Conservation (phyloP, 2,329 filamentous ascomycete genomes). For the Daldinia sp. region DNA sequence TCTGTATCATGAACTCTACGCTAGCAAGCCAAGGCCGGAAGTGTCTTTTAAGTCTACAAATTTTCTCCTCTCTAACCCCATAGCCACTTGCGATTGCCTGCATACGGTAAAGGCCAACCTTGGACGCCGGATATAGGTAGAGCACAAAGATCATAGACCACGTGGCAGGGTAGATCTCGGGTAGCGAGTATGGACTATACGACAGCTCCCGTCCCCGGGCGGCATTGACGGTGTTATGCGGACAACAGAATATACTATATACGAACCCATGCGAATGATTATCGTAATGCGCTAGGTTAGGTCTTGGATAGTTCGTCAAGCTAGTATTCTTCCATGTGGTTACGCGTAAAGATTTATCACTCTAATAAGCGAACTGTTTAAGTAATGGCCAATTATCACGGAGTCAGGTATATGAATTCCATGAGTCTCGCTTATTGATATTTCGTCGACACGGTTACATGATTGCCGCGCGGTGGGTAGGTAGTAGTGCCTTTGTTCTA, state of each 20-base stretch:
- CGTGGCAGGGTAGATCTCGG: not conserved
- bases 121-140: not conserved
- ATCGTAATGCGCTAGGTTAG: no score
- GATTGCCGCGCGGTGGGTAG: no score
- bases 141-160: not conserved
- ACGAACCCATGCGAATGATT: not conserved
- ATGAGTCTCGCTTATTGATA: no score
- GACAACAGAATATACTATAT: not conserved
- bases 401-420: no score
- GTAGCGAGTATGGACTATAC: not conserved
- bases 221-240: not conserved
- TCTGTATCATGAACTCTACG: slow-evolving; percentile 7
- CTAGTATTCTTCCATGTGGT: no score
- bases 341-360: no score
- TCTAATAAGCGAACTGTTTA: no score
- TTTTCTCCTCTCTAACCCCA: not conserved
- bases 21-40: not conserved
- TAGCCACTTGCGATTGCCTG: not conserved
- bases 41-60: not conserved
- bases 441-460: no score
- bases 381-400: no score
- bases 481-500: no score
- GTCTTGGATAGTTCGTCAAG: no score
- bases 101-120: not conserved
- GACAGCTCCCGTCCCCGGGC: not conserved